These are phyloP conservation scores for Dioscorea dumetorum DNA, from an alignment of 106 monocot genomes.

Conservation along the genomic window DNA sequence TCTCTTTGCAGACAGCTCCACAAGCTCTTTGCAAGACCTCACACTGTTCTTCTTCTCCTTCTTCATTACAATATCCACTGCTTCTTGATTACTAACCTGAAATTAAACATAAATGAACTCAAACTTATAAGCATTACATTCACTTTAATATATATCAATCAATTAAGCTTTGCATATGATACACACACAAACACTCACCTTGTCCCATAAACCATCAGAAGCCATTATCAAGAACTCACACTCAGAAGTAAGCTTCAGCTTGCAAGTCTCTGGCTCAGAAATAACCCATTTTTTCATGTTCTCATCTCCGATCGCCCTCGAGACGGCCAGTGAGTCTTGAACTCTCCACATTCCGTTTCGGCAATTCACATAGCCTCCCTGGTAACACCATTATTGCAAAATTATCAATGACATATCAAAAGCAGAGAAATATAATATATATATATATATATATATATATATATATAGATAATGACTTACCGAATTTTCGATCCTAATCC, in stretches of 20 bases:
- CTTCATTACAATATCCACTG: conserved; percentile 44
- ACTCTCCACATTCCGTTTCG: conserved; percentile 70
- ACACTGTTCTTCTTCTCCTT: conserved; percentile 5
- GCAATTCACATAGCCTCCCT: conserved; percentile 74
- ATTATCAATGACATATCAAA: too few species aligned
- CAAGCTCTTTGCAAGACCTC: conserved; percentile 50
- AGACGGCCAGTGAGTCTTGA: conserved; percentile 58
- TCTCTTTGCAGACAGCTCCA: conserved; percentile 43
- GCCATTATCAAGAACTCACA: conserved; percentile 59
- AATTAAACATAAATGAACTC: neutral
- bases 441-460: neutral
- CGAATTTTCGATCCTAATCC: conserved; percentile 44
- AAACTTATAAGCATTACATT: neutral
- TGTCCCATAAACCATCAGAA: conserved; percentile 80
- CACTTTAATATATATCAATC: neutral
- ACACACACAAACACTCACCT: conserved; percentile 19
- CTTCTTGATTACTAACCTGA: conserved; percentile 65
- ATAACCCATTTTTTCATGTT: conserved; percentile 73
- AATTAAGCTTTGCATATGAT: neutral
- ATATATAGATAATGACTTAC: conserved; percentile 10
- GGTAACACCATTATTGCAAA: neutral
- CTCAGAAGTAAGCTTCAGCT: conserved; percentile 25
- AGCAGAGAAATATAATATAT: too few species aligned
- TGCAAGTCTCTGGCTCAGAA: conserved; percentile 53
- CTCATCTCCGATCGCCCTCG: conserved; percentile 61